Percentiles rank a stretch among this genome's conserved stretches.
Conservation (phyloP, 441 rosid species). For the Kokia cookei region DNA sequence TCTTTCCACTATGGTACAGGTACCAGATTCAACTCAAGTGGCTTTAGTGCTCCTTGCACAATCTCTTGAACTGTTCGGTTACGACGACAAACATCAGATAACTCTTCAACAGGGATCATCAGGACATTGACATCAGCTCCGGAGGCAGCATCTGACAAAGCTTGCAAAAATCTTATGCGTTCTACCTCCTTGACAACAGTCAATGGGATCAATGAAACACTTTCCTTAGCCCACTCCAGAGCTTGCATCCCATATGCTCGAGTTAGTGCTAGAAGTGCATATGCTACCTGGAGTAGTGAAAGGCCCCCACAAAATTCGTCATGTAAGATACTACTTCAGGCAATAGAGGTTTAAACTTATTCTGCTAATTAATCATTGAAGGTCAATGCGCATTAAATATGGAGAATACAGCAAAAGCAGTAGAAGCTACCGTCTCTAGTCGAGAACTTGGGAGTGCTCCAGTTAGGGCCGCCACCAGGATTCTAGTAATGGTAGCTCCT, state of each 20-base stretch:
- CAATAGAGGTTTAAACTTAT: neutral
- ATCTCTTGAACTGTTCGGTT: slow-evolving; percentile 91
- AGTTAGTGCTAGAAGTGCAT: slow-evolving; percentile 67
- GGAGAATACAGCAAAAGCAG: neutral
- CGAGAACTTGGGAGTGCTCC: slow-evolving; percentile 98
- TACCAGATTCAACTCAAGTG: slow-evolving; percentile 61
- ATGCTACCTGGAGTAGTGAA: slow-evolving; percentile 49
- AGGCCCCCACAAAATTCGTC: neutral
- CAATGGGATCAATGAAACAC: slow-evolving; percentile 63
- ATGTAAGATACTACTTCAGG: neutral
- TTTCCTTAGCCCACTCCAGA: slow-evolving; percentile 76
- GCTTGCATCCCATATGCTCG: slow-evolving; percentile 62
- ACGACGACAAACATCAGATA: slow-evolving; percentile 88
- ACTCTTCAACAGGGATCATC: slow-evolving; percentile 69
- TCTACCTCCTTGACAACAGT: slow-evolving; percentile 77
- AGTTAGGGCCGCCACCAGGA: slow-evolving; percentile 78
- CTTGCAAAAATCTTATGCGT: slow-evolving; percentile 60
- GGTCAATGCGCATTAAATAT: neutral
- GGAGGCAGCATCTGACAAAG: slow-evolving; percentile 66
- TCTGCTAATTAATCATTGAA: neutral
- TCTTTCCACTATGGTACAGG: slow-evolving; percentile 42
- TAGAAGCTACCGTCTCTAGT: slow-evolving; percentile 62
- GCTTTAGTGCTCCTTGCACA: slow-evolving; percentile 87
- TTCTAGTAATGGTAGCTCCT: slow-evolving; percentile 72
- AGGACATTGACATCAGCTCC: slow-evolving; percentile 61